These are phyloP conservation scores for Gossypium trilobum DNA, from an alignment of 441 rosid genomes.

Conservation along the genomic window DNA sequence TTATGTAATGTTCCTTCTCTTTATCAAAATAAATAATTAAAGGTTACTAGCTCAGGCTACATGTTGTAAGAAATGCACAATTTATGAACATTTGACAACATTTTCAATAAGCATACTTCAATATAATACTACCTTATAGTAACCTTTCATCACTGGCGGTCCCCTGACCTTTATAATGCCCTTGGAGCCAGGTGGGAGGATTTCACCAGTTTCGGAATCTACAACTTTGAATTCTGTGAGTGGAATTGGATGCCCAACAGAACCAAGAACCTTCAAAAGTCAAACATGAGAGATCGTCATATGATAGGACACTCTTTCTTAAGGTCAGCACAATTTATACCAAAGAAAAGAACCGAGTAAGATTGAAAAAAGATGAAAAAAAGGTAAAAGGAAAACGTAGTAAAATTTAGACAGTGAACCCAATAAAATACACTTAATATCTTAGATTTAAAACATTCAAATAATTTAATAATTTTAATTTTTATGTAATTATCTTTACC, in stretches of 20 bases:
- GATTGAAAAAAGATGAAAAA: not conserved
- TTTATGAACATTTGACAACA: not conserved
- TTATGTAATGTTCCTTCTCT: not conserved
- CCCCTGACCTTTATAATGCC: conserved; percentile 88
- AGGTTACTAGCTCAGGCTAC: not conserved
- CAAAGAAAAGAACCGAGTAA: not conserved
- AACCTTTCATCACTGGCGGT: conserved; percentile 88
- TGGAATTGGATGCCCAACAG: conserved; percentile 74
- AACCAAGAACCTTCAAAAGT: conserved; percentile 78
- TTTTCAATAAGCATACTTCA: not conserved
- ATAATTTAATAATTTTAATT: no score
- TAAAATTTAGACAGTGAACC: not conserved
- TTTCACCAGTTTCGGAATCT: conserved; percentile 50
- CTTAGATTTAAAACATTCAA: no score
- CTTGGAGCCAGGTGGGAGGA: conserved; percentile 67
- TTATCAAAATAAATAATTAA: not conserved
- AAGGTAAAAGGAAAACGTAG: not conserved
- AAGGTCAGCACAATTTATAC: not conserved
- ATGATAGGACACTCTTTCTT: conserved; percentile 14
- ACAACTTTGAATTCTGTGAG: conserved; percentile 71
- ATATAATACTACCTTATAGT: conserved; percentile 57
- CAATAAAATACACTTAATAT: not conserved
- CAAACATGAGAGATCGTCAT: conserved; percentile 19
- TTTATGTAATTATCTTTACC: no score
- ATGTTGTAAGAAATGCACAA: not conserved